Evolutionary conservation across 371 early-diverging fungal species (phyloP), one percentile per base, ranked within the genome.

Genomic region (Apophysomyces ossiformis): DNA sequence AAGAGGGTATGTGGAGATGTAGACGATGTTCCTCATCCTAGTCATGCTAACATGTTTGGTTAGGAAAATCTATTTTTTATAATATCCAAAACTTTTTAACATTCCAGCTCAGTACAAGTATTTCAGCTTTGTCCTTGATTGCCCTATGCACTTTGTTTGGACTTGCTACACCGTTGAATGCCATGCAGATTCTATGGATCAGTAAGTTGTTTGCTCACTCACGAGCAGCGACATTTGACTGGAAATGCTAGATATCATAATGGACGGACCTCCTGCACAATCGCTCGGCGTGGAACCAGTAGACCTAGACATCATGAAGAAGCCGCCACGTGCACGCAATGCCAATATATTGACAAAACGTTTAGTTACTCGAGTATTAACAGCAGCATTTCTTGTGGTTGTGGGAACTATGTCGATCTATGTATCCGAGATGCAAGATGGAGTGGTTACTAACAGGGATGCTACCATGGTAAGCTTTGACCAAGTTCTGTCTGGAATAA

Each of bases 121-220:
- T 93, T 8, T 89, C 95, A 35, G 94, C 96, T 2, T 79, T 97
- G 61, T 84, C 92, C 0, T 71, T 97, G 69, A 94, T 96, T 69
- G 94, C 96, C 15, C 70, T 95, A 26, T 83, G 95, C 15, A 96
- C 96, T 1, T 68, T 95, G 26, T 87, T 95, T 69, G 95, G 95
- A 18, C 74, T 94, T 21, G 83, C 87, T n/a, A 94, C 95, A 64
- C 98, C 98, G 36, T 78, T 98, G 66, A 98, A 98, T 69, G 93
- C 98, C 11, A 98, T 97, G 97, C 97, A 97, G 70, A 96, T 98
- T 72, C 82, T 98, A 57, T 98, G 96, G 96, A 97, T 98, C 65
- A 94, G 92, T 92, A 87, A 82, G 87, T 79, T 47, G 12, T 60
- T 38, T 65, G n/a, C 37, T 21, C 50, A 18, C 13, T 45, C 32